Base-by-base conservation (phyloP, 345 rosid species). In the Ceriops tagal region DNA sequence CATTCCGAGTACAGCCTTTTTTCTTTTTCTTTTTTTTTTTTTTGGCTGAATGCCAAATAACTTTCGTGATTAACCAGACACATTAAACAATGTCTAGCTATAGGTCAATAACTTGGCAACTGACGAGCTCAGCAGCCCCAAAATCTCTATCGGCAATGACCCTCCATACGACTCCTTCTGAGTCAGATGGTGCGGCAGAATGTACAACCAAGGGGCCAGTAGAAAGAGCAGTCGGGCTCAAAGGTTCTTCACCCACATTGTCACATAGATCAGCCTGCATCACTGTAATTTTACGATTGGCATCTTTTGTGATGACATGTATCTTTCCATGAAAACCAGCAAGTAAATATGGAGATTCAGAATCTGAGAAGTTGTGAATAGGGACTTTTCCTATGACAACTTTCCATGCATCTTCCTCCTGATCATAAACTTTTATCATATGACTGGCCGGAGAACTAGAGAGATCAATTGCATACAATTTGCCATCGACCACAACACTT, bases 341-440 rank as follows among this genome's bases (percentile, higher is more conserved):
- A 69, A 91, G 93, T 69, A 93, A 77, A 84, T 89, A 91, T 18
- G 97, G 91, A 71, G 96, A 81, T 64, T 93, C 92, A 18, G 89
- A 82, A 66, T 86, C 89, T 3, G 83, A 64, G 13, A 80, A 75
- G 74, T 86, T 88, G 5, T 67, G 81, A 46, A 88, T 66, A 5
- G 96, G 98, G 20, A 93, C 89, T 51, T 91, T 84, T 39, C 86
- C 88, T 6, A 88, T 69, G 3, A 87, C 89, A 77, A 87, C 89
- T 75, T 84, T 91, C 98, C 98, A 93, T 3, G 83, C 70, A 85
- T 93, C 98, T 24, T 86, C 89, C 62, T 78, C 80, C 65, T 88
- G 75, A 81, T 93, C 97, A 74, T 93, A 93, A 0, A 89, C 97
- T 79, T 88, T 91, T 35, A 91, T 84, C 83, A 71, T 88, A 24